Evolutionary conservation across 345 rosid genomes (phyloP).

Genomic region (Moricandia arvensis): DNA sequence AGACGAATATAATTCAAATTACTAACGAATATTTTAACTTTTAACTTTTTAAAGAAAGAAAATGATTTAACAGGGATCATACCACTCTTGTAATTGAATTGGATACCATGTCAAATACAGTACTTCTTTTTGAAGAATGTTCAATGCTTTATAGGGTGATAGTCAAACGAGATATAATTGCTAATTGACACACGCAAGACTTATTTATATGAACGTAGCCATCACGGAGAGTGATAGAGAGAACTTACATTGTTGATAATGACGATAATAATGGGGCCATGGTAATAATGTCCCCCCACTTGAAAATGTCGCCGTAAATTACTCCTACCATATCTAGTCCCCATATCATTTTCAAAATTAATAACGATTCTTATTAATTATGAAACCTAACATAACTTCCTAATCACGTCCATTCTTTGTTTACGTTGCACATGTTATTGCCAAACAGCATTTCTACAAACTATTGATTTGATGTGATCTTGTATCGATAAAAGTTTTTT

Average conservation of each 20-base stretch:
- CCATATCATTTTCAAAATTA: not conserved
- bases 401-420: conserved; percentile 5
- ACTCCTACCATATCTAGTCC: conserved; percentile 6
- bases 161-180: conserved; percentile 31
- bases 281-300: conserved; percentile 30
- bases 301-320: conserved; percentile 32
- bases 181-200: conserved; percentile 13
- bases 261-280: conserved; percentile 27
- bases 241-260: not conserved
- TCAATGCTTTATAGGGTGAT: not conserved
- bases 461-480: not conserved
- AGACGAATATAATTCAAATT: conserved; percentile 4
- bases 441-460: not conserved
- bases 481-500: not conserved
- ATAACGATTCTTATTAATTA: not conserved
- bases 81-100: not conserved
- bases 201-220: conserved; percentile 20
- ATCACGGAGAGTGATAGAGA: conserved; percentile 23
- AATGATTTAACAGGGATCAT: conserved; percentile 18
- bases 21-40: conserved; percentile 3
- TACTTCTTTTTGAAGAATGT: not conserved
- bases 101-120: conserved; percentile 1
- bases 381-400: not conserved
- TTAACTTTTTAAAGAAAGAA: conserved; percentile 4
- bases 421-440: not conserved